Evolutionary conservation across 306 rosid genomes (phyloP).

Genomic region (Parietaria judaica): DNA sequence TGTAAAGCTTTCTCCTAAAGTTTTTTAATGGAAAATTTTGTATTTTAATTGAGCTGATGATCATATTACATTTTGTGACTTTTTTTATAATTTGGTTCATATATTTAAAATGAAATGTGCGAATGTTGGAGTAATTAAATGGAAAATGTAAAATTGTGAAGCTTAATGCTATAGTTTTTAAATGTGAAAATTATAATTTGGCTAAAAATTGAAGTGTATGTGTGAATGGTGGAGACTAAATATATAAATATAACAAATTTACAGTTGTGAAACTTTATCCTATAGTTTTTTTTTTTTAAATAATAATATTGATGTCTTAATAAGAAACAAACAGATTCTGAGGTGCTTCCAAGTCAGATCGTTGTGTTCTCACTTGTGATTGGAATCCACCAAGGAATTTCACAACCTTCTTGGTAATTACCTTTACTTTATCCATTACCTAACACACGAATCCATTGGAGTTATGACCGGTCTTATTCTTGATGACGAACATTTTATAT

Average conservation of each 20-base stretch:
- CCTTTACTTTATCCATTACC: constrained; percentile 3
- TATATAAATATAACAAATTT: too few relatives aligned
- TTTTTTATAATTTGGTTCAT: too few relatives aligned
- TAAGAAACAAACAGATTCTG: constrained; percentile 6
- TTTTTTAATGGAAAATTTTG: constrained; percentile 12
- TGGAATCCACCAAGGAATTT: constrained; percentile 30
- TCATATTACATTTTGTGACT: constrained; percentile 18
- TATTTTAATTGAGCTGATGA: neutral
- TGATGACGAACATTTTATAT: neutral
- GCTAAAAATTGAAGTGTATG: too few relatives aligned
- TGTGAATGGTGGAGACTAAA: too few relatives aligned
- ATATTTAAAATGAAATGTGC: too few relatives aligned
- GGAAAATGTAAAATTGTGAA: too few relatives aligned
- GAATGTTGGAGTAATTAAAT: too few relatives aligned
- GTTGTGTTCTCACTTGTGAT: constrained; percentile 7
- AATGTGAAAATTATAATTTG: too few relatives aligned
- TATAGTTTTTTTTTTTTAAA: too few relatives aligned
- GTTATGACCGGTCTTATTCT: neutral
- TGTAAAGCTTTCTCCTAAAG: too few relatives aligned
- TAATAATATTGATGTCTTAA: neutral
- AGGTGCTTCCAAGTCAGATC: constrained; percentile 29
- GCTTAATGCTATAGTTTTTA: too few relatives aligned
- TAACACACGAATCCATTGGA: constrained; percentile 4
- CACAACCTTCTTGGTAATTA: constrained; percentile 20
- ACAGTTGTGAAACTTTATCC: too few relatives aligned